Conservation (phyloP, 805 yeast genomes). For the Blastobotrys terrestris region DNA sequence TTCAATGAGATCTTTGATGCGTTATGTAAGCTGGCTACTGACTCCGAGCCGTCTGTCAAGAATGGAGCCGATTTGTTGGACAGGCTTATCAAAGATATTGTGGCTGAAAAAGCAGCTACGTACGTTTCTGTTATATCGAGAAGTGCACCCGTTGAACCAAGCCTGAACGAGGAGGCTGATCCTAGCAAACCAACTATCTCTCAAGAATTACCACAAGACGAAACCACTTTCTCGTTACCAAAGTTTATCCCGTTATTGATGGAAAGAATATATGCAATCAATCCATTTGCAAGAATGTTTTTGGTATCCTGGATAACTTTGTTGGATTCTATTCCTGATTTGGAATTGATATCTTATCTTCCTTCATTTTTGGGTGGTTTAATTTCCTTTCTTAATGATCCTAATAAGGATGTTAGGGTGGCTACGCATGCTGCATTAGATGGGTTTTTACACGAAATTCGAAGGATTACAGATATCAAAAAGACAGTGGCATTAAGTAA, state of each 20-base stretch:
- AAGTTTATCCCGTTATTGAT: slow-evolving; percentile 86
- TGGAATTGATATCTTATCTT: slow-evolving; percentile 77
- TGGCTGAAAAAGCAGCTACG: slow-evolving; percentile 86
- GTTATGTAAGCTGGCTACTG: slow-evolving; percentile 82
- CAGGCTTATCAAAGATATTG: slow-evolving; percentile 85
- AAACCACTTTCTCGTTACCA: slow-evolving; percentile 73
- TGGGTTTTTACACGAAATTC: slow-evolving; percentile 71
- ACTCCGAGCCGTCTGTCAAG: slow-evolving; percentile 83
- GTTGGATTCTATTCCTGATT: slow-evolving; percentile 87
- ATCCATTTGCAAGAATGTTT: slow-evolving; percentile 88
- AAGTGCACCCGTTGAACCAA: slow-evolving; percentile 43
- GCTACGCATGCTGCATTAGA: slow-evolving; percentile 77
- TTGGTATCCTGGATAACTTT: slow-evolving; percentile 89
- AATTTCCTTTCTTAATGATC: slow-evolving; percentile 69
- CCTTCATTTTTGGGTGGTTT: slow-evolving; percentile 88
- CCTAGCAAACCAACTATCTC: slow-evolving; percentile 26
- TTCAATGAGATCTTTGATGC: slow-evolving; percentile 95
- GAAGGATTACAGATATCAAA: slow-evolving; percentile 66
- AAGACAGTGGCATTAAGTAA: slow-evolving; percentile 25
- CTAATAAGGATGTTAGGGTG: slow-evolving; percentile 80
- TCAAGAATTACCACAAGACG: slow-evolving; percentile 36
- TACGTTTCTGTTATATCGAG: slow-evolving; percentile 45
- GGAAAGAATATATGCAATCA: slow-evolving; percentile 86
- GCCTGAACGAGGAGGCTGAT: slow-evolving; percentile 27
- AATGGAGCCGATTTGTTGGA: slow-evolving; percentile 94